Evolutionary conservation across 441 rosid genomes (phyloP), one percentile per base, ranked within the genome.

Genomic region (Adansonia gregorii): DNA sequence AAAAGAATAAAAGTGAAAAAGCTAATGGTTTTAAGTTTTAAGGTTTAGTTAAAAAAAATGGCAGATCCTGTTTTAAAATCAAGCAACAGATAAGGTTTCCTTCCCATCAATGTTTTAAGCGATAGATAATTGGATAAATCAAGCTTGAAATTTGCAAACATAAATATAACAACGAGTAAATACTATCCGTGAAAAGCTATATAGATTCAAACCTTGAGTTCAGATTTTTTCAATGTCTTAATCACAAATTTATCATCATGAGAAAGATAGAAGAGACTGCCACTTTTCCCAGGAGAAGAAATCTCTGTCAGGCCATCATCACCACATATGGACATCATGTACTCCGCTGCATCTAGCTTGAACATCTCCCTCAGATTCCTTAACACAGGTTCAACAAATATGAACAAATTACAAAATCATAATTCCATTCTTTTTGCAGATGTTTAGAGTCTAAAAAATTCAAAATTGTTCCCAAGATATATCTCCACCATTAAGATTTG

Each of bases 281-380:
- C 99, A 76, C 98, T 94, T 89, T 97, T 97, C 77, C 99, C 98
- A 0, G 99, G 87, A 51, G 99, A 94, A 55, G 95, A 83, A 84
- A 91, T 81, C 86, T 92, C 95, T 76, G 90, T 89, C 60, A 97
- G 83, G 67, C 97, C 98, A 81, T 94, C 97, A 83, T 92, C 96
- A 14, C 98, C 98, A 82, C 99, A 97, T 67, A 96, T 94, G 79
- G 99, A 97, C 99, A 97, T 97, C 99, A 97, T 97, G 90, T 92
- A 97, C 79, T 97, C 99, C 8, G 98, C 99, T 61, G 98, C 97
- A 91, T 94, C 98, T 79, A 97, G 83, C 85, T 91, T 92, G 89
- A 97, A 97, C 98, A 97, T 85, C 89, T 97, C 97, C 84, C 99
- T 92, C 74, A 97, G 80, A 84, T 94, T 93, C 95, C 99, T 96